Base-by-base conservation (phyloP, 345 rosid genomes). In the Lumnitzera littorea region DNA sequence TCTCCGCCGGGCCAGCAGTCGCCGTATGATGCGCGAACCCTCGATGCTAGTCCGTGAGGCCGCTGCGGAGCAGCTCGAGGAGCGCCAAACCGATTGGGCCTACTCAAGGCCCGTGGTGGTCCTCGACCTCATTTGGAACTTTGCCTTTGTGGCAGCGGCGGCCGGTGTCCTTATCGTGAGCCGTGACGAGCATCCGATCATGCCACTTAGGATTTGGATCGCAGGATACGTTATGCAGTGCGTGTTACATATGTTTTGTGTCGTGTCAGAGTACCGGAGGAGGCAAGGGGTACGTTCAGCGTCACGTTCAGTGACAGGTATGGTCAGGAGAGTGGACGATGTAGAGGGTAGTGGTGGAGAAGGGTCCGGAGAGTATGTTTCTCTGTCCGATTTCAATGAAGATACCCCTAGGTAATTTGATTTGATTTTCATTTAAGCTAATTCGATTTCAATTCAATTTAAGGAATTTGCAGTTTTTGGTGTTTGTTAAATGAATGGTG, bases 71-170 rank as follows among this genome's bases (percentile, higher is more conserved):
- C 96, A 92, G 78, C 80, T 92, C 29, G 98, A 92, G 81, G 96
- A 87, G 72, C 84, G 96, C 46, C 98, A 89, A 85, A 89, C 91
- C 73, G 98, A 89, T 68, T 92, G 98, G 98, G 96, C 98, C 20
- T 89, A 92, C 67, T 92, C 98, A 41, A 87, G 84, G 77, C 97
- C 97, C 23, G 91, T 89, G 43, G 97, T 92, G 61, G 66, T 89
- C 24, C 84, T 92, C 14, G 98, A 92, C 51, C 72, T 85, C 60
- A 48, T 89, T 1, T 92, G 96, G 98, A 92, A 92, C 58, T 72
- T 92, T 50, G 91, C 91, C 8, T 92, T 92, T 20, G 87, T 92
- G 41, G 89, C 82, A 11, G 96, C 80, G 55, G 96, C 97, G 3
- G 24, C 62, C 17, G 62, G 78, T 58, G 87, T 87, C 62, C 41